Evolutionary conservation across 2,329 filamentous ascomycete species (phyloP).

Genomic region (Trichoderma sp.): DNA sequence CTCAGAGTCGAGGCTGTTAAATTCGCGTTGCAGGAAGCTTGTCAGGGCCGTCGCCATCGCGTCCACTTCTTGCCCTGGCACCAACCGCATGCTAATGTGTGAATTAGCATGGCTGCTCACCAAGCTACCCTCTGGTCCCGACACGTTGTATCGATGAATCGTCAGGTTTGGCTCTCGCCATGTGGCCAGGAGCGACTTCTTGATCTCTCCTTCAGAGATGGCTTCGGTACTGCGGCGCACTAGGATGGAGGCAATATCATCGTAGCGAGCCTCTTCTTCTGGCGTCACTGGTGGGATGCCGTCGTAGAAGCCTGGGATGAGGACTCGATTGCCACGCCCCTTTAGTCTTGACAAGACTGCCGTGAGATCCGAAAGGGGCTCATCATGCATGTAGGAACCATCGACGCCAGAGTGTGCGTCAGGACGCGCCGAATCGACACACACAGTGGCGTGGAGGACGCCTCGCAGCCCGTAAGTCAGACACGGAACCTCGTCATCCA

Average conservation of each 20-base stretch:
- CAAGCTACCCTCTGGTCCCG: constrained; percentile 86
- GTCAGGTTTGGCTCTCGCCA: constrained; percentile 96
- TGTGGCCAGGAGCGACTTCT: constrained; percentile 82
- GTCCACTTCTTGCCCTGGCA: constrained; percentile 87
- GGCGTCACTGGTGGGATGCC: constrained; percentile 73
- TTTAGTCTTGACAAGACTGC: constrained; percentile 80
- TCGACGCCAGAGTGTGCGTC: constrained; percentile 98
- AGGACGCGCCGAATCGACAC: constrained; percentile 80
- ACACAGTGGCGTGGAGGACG: constrained; percentile 88
- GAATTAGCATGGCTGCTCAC: constrained; percentile 89
- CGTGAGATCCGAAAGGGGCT: constrained; percentile 89
- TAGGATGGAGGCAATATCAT: constrained; percentile 78
- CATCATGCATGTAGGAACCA: constrained; percentile 84
- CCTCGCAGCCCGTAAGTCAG: constrained; percentile 92
- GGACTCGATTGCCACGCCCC: constrained; percentile 75
- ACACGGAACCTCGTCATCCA: constrained; percentile 93
- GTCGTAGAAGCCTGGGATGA: constrained; percentile 88
- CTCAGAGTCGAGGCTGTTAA: constrained; percentile 72
- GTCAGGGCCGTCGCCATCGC: constrained; percentile 70
- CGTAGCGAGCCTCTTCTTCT: constrained; percentile 78
- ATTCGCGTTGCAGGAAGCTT: constrained; percentile 69
- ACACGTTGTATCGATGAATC: constrained; percentile 89
- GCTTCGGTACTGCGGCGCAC: constrained; percentile 67
- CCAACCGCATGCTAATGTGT: constrained; percentile 84
- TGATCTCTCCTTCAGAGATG: constrained; percentile 67